Percentiles rank a stretch among this genome's conserved stretches.
Conservation (phyloP, 2,329 filamentous ascomycete species). For the Magnaporthales sp. region DNA sequence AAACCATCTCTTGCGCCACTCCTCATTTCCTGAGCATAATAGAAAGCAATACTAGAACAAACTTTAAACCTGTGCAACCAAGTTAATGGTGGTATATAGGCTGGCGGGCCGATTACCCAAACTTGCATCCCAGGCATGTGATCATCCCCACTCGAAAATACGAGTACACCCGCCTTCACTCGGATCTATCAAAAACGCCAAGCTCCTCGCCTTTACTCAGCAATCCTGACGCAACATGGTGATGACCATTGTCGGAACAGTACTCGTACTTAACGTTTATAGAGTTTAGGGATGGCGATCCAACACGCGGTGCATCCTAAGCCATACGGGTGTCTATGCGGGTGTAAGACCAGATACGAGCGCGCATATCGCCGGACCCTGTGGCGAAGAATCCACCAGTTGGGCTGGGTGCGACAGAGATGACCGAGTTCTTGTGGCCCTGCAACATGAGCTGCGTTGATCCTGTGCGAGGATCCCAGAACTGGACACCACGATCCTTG, state of each 20-base stretch:
- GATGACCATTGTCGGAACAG: not conserved
- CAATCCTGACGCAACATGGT: not conserved
- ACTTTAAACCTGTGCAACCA: not conserved
- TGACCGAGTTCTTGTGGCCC: conserved; percentile 97
- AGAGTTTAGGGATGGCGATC: not conserved
- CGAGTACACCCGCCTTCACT: not conserved
- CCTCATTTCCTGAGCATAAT: not conserved
- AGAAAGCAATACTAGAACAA: not conserved
- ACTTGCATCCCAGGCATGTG: not conserved
- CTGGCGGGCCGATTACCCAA: not conserved
- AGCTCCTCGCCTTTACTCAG: not conserved
- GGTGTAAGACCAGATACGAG: conserved; percentile 89
- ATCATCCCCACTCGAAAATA: not conserved
- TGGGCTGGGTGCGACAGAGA: conserved; percentile 91
- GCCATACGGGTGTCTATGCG: conserved; percentile 14
- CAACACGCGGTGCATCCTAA: not conserved
- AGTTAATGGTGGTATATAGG: not conserved
- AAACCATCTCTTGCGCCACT: not conserved
- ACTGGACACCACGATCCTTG: conserved; percentile 95
- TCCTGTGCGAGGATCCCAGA: conserved; percentile 94
- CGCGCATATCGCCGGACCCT: conserved; percentile 94
- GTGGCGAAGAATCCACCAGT: conserved; percentile 85
- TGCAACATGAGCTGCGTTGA: conserved; percentile 97
- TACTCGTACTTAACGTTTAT: not conserved
- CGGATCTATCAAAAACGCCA: not conserved